Evolutionary conservation across 345 rosid genomes (phyloP), one percentile per base, ranked within the genome.

Genomic region (Eucalyptus tenuipes): DNA sequence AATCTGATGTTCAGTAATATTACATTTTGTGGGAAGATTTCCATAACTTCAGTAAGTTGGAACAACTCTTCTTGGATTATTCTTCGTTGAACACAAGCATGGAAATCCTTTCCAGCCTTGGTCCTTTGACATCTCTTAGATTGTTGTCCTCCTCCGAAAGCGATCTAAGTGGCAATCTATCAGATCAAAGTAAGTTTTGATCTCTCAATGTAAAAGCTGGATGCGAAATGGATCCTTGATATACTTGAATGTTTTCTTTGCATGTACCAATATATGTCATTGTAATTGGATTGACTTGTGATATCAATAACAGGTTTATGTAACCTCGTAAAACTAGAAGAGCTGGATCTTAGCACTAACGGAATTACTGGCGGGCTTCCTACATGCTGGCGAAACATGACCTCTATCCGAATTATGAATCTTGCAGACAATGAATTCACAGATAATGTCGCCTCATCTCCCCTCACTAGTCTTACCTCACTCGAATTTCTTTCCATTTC

Each of bases 211-310:
- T 3, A 53, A 53, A 53, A 53, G 11, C 12, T 8, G 0, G 59
- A 53, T 2, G 0, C 13, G 2, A 13, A 49, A 49, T 13, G 49
- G 15, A 49, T 49, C 49, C 16, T 13, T 49, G 0, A 49, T 49
- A 2, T 49, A 16, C 22, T 1, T 50, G 53, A 2, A 16, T 50
- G 22, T 50, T 22, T 0, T 50, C 3, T 2, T 7, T 50, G 3
- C 2, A 17, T 3, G 53, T 50, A 2, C 3, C 3, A 0, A 50
- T 50, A 50, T 50, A 2, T 15, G 0, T 2, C 22, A 16, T 50
- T 6, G 8, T 50, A 50, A 0, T 16, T 50, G 18, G 2, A 50
- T 50, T 50, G 22, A 50, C 8, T 6, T 50, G 22, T 17, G 22
- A 3, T 50, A 7, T 50, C 22, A 16, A 16, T 6, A 16, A 50